These are phyloP conservation scores for Talaromyces piceae DNA, from an alignment of 2,329 filamentous ascomycete species.

Conservation along the genomic window DNA sequence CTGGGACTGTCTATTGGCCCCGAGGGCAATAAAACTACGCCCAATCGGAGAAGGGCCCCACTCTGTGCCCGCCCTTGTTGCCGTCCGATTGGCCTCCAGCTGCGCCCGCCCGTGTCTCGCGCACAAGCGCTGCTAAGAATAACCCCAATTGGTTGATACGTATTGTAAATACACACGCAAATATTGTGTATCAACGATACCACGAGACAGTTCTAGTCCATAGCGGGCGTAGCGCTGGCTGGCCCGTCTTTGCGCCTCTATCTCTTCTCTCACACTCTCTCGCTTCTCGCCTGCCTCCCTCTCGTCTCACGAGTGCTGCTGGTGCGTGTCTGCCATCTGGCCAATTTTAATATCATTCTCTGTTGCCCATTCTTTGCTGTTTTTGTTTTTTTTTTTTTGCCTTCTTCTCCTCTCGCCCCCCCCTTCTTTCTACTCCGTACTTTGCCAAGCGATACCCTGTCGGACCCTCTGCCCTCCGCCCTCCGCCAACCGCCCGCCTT, in stretches of 20 bases:
- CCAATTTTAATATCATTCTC: neutral
- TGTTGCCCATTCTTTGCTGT: conserved; percentile 9
- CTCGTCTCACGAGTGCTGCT: neutral
- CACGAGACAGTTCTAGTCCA: neutral
- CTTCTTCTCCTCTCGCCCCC: conserved; percentile 11
- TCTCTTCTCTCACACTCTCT: conserved; percentile 9
- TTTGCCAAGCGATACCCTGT: neutral
- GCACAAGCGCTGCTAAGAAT: neutral
- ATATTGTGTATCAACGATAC: neutral
- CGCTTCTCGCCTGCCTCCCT: conserved; percentile 9
- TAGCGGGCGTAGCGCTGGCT: neutral
- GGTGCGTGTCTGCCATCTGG: neutral
- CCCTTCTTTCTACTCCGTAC: conserved; percentile 3
- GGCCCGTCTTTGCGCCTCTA: conserved; percentile 2
- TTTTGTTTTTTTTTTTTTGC: conserved; percentile 10
- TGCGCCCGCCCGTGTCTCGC: neutral
- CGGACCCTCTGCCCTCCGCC: neutral
- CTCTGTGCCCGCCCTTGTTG: conserved; percentile 6
- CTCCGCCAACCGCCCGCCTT: conserved; percentile 11
- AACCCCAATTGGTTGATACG: neutral
- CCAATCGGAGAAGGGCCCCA: neutral
- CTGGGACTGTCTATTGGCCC: neutral
- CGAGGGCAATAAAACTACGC: neutral
- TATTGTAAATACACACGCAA: neutral
- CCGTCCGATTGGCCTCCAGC: neutral